These are phyloP conservation scores for Leishmania braziliensis DNA, from an alignment of 208 protist species.

Conservation along the genomic window DNA sequence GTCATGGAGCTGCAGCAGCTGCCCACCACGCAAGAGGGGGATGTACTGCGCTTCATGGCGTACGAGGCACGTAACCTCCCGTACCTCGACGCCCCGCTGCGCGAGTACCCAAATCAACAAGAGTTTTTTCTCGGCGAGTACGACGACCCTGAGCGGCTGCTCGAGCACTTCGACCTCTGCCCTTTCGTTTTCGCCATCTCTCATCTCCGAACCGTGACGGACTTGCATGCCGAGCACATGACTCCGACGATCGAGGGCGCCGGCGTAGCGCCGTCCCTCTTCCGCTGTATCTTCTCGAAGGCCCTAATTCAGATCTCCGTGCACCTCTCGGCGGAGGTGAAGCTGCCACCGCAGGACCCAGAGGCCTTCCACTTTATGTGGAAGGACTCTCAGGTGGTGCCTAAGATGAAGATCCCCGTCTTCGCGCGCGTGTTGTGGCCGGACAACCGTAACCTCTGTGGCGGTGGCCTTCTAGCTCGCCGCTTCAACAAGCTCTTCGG, in stretches of 20 bases:
- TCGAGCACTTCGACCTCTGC: constrained; percentile 89
- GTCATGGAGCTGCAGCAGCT: constrained; percentile 77
- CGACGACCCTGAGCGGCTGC: constrained; percentile 82
- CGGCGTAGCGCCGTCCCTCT: constrained; percentile 82
- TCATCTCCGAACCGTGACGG: constrained; percentile 78
- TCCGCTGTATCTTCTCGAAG: constrained; percentile 89
- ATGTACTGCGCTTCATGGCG: constrained; percentile 81
- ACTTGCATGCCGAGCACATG: constrained; percentile 77
- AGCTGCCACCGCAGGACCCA: constrained; percentile 88
- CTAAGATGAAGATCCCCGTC: constrained; percentile 85
- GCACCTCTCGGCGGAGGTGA: constrained; percentile 90
- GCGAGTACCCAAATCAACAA: constrained; percentile 83
- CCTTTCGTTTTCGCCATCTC: constrained; percentile 84
- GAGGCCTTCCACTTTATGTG: constrained; percentile 84
- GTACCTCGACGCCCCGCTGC: constrained; percentile 73
- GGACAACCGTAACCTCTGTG: constrained; percentile 65
- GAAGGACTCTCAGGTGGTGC: constrained; percentile 85
- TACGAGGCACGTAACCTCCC: constrained; percentile 80
- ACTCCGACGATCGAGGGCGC: constrained; percentile 78
- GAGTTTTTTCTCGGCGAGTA: constrained; percentile 90
- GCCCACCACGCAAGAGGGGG: constrained; percentile 43
- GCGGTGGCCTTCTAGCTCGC: constrained; percentile 56
- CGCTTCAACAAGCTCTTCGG: constrained; percentile 76
- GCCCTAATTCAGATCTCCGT: constrained; percentile 83
- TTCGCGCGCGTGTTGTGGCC: constrained; percentile 89